Evolutionary conservation across 768 basidiomycete species (phyloP), one percentile per base, ranked within the genome.

Genomic region (Crucibulum laeve): DNA sequence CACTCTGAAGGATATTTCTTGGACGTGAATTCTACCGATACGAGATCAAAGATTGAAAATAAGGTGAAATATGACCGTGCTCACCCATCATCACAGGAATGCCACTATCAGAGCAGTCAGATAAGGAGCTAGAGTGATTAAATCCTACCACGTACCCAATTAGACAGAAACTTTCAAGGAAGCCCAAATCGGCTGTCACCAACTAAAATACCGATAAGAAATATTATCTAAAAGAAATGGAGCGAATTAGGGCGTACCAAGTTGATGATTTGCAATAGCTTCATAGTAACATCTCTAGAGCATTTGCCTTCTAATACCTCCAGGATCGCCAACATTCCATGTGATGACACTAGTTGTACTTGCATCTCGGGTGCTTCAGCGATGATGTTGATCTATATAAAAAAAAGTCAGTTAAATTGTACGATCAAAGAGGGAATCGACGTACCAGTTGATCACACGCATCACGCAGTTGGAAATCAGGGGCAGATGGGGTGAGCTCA

Each of bases 1-100:
- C 93, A 96, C 59, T 96, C 93, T 10, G 88, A 82, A 1, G 93
- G 84, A 57, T 90, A 91, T 53, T 87, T 91, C 70, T 95, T 97
- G 8, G 91, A 91, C 0, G 95, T 93, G 58, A 94, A 98, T 35
- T 84, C 90, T 90, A 19, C 38, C 7, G 44, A 41, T 32, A 22
- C 44, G 25, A 38, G 50, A 32, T 47, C 33, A 25, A 6, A 26
- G 24, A 8, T 5, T 5, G 19, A n/a, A 32, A 36, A 13, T 35
- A 25, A 40, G 10, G 6, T 18, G 10, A 30, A 28, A 25, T 28
- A 14, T 5, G 5, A 23, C 19, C 37, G 22, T 4, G 69, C 74
- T 36, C 53, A 84, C 87, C 83, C 82, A 96, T 93, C 70, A 98
- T 84, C 13, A 97, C 87, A 11, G 96, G 93, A 48, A 97, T 97